Evolutionary conservation across 768 basidiomycete species (phyloP).

Genomic region (Hebeloma cylindrosporum): DNA sequence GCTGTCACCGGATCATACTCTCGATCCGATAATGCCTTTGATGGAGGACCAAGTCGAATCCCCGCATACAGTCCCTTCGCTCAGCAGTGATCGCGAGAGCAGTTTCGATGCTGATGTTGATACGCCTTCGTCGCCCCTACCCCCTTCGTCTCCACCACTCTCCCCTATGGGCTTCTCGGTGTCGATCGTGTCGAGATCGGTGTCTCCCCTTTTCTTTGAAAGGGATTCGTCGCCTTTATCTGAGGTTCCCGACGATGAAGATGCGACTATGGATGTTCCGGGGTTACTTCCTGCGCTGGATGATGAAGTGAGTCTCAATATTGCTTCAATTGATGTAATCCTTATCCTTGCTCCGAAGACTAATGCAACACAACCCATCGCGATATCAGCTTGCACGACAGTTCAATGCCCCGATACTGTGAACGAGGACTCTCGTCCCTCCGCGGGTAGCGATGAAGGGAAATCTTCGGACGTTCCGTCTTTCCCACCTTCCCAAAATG

Average conservation of each 20-base stretch:
- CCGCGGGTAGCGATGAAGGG: no score
- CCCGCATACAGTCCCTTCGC: constrained; percentile 26
- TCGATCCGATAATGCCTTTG: constrained; percentile 9
- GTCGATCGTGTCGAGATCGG: constrained; percentile 37
- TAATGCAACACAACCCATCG: no score
- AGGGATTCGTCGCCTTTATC: constrained; percentile 26
- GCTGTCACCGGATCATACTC: not conserved
- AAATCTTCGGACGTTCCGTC: no score
- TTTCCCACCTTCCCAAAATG: not conserved
- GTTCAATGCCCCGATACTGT: no score
- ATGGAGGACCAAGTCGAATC: constrained; percentile 16
- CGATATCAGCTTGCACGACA: no score
- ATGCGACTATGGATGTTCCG: constrained; percentile 15
- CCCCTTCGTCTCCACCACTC: constrained; percentile 45
- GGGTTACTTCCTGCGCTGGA: not conserved
- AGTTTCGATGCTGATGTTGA: constrained; percentile 31
- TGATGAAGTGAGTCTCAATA: constrained; percentile 6
- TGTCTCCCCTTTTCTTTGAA: constrained; percentile 28
- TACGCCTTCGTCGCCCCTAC: constrained; percentile 31
- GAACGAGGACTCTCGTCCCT: no score
- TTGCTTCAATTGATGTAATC: not conserved
- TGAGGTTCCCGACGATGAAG: constrained; percentile 25
- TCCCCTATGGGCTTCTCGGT: constrained; percentile 41
- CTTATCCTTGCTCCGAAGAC: no score
- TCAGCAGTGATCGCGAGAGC: constrained; percentile 32